Conservation (phyloP, 345 rosid species). For the Eucalyptus decipiens region DNA sequence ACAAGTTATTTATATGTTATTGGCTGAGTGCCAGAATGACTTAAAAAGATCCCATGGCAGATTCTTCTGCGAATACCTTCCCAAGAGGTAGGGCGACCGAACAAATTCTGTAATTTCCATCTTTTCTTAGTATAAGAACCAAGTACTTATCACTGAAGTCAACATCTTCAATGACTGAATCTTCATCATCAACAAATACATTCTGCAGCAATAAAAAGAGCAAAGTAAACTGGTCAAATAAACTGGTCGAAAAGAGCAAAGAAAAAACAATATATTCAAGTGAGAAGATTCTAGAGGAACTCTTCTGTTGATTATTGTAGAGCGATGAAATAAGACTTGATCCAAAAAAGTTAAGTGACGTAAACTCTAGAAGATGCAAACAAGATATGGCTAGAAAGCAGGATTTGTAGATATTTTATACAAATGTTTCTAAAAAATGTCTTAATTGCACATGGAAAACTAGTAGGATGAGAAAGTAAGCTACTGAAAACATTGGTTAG, state of each 20-base stretch:
- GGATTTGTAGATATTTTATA: not conserved
- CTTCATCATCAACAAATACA: conserved; percentile 43
- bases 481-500: not conserved
- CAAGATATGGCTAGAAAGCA: not conserved
- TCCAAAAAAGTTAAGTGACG: not conserved
- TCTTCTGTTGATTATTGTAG: not conserved
- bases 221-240: not conserved
- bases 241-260: not conserved
- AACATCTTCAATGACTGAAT: conserved; percentile 60
- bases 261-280: not conserved
- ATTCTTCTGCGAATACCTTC: conserved; percentile 26
- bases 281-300: not conserved
- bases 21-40: not conserved
- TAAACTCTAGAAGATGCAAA: not conserved
- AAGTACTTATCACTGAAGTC: conserved; percentile 79
- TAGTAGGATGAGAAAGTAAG: not conserved
- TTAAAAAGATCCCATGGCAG: not conserved
- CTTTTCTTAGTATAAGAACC: conserved; percentile 51
- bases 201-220: conserved; percentile 26
- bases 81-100: conserved; percentile 65
- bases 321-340: not conserved
- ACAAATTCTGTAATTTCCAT: conserved; percentile 42
- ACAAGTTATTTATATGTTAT: not conserved
- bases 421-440: not conserved
- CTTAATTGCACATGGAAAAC: not conserved